Evolutionary conservation across 176 grass and related monocot species (phyloP).

Genomic region (Pontederia crassipes): DNA sequence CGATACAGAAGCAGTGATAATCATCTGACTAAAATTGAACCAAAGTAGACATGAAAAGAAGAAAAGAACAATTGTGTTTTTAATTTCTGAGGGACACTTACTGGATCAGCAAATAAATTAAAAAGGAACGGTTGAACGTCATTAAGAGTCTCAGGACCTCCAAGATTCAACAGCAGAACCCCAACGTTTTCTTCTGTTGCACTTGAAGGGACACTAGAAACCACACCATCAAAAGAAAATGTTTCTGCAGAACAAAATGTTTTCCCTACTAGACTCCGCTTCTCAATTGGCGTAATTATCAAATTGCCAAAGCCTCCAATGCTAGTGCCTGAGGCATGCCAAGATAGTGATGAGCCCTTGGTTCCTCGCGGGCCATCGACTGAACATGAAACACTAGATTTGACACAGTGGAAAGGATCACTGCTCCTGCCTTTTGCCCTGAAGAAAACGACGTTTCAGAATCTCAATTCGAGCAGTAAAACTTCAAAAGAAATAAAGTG

Average conservation of each 20-base stretch:
- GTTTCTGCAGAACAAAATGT: constrained; percentile 26
- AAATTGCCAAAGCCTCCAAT: neutral
- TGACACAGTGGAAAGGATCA: neutral
- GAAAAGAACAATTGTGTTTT: too few relatives aligned
- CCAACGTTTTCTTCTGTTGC: constrained; percentile 51
- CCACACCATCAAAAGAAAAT: constrained; percentile 27
- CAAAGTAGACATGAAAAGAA: too few relatives aligned
- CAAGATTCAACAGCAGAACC: constrained; percentile 91
- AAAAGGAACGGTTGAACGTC: constrained; percentile 97
- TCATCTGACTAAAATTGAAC: too few relatives aligned
- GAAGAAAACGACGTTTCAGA: neutral
- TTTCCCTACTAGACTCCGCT: constrained; percentile 13
- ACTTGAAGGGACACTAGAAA: constrained; percentile 18
- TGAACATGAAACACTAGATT: neutral
- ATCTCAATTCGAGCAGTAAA: too few relatives aligned
- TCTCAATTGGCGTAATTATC: constrained; percentile 1
- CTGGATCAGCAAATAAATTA: constrained; percentile 94
- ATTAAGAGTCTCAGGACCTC: constrained; percentile 81
- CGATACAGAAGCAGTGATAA: too few relatives aligned
- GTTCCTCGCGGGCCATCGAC: neutral
- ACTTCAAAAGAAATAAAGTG: too few relatives aligned
- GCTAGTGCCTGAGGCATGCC: neutral
- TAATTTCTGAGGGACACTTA: constrained; percentile 15
- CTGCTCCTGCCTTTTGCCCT: neutral
- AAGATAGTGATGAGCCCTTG: neutral